Evolutionary conservation across 176 grass and related monocot species (phyloP).

Genomic region (Aegilops bicornis): DNA sequence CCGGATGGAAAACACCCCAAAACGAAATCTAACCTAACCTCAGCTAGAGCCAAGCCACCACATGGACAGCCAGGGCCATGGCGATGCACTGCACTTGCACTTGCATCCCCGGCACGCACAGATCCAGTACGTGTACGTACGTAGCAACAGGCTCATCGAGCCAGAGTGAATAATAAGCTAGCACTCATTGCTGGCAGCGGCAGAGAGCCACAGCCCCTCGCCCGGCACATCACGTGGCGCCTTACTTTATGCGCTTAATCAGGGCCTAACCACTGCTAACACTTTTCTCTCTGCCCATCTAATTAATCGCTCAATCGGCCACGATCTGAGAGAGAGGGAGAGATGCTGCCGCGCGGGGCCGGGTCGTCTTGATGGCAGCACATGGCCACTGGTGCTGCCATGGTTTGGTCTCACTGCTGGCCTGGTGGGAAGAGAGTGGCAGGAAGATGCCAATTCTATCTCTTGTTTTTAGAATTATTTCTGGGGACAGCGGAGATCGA

Average conservation of each 20-base stretch:
- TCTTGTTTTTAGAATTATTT: neutral
- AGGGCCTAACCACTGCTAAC: neutral
- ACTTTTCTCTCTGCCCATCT: neutral
- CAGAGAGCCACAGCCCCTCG: neutral
- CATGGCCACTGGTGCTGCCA: constrained; percentile 29
- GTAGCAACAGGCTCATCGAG: neutral
- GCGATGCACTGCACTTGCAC: neutral
- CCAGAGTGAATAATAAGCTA: neutral
- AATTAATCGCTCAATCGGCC: constrained; percentile 1
- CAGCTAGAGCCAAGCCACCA: neutral
- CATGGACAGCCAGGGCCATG: neutral
- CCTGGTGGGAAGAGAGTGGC: neutral
- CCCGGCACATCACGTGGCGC: constrained; percentile 35
- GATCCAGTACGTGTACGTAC: neutral
- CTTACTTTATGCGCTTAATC: constrained; percentile 14
- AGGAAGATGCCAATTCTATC: constrained; percentile 22
- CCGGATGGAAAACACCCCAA: neutral
- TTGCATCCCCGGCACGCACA: neutral
- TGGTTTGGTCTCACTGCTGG: neutral
- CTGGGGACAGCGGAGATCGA: neutral
- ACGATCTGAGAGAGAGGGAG: constrained; percentile 6
- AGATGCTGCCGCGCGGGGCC: neutral
- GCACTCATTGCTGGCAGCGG: neutral
- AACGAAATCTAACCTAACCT: neutral
- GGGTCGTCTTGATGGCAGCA: constrained; percentile 27